phyloP scores from a whole-genome alignment of 2,329 filamentous ascomycete species.

The Hymenoscyphus linearis region DNA sequence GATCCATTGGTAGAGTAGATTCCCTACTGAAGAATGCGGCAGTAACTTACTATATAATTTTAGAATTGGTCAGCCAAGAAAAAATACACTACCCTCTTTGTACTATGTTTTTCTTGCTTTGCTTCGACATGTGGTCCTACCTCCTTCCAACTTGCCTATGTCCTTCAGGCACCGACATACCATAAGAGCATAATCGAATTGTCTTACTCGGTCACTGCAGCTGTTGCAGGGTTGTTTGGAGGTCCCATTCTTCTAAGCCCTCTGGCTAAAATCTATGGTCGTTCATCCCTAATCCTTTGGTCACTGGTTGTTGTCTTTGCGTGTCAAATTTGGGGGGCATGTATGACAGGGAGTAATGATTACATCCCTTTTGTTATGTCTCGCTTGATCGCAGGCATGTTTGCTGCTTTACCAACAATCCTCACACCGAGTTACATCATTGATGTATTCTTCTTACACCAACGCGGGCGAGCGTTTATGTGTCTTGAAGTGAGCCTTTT shows the following conservation, averaged over 20 bases:
- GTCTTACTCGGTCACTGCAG: slow-evolving; percentile 27
- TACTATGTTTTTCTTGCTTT: slow-evolving; percentile 13
- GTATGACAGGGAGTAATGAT: slow-evolving; percentile 33
- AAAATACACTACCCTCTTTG: slow-evolving; percentile 12
- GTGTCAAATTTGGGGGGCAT: slow-evolving; percentile 35
- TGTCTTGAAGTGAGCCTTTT: slow-evolving; percentile 34
- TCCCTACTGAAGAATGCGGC: neutral
- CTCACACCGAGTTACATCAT: slow-evolving; percentile 38
- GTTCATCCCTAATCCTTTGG: slow-evolving; percentile 37
- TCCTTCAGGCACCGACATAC: slow-evolving; percentile 13
- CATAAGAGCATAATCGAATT: slow-evolving; percentile 12
- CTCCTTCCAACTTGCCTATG: neutral
- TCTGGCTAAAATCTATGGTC: slow-evolving; percentile 33
- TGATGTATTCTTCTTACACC: slow-evolving; percentile 40
- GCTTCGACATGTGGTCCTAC: neutral
- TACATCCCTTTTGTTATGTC: slow-evolving; percentile 32
- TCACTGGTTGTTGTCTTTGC: slow-evolving; percentile 33
- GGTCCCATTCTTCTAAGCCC: slow-evolving; percentile 37
- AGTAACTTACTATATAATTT: no score
- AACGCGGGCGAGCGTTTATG: slow-evolving; percentile 37
- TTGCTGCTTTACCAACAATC: slow-evolving; percentile 35
- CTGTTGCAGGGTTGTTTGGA: slow-evolving; percentile 35
- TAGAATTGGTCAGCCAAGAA: slow-evolving; percentile 29
- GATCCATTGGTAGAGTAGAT: slow-evolving; percentile 34
- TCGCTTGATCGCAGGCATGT: slow-evolving; percentile 37